phyloP scores from a whole-genome alignment of 2,329 filamentous ascomycete species.

The Botrytis tulipae region DNA sequence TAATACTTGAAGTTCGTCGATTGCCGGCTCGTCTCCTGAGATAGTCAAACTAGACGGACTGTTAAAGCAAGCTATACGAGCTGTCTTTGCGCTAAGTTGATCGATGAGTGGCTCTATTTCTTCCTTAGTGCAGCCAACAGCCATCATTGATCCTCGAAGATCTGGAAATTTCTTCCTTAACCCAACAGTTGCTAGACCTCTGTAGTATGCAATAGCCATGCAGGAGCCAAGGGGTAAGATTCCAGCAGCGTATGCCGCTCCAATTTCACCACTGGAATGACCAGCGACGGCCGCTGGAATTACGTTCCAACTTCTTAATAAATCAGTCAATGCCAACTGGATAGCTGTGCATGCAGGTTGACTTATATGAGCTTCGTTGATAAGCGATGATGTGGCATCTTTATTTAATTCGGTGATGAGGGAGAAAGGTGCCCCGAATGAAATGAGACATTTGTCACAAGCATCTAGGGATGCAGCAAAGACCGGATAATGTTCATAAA shows the following conservation, averaged over 20 bases:
- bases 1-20: constrained; percentile 25
- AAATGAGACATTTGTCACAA: constrained; percentile 32
- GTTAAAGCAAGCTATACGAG: constrained; percentile 37
- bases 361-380: constrained; percentile 42
- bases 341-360: constrained; percentile 48
- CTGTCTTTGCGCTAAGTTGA: constrained; percentile 15
- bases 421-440: constrained; percentile 35
- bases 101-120: constrained; percentile 27
- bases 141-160: constrained; percentile 48
- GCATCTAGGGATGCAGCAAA: constrained; percentile 39
- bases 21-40: constrained; percentile 26
- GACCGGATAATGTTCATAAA: constrained; percentile 35
- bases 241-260: constrained; percentile 35
- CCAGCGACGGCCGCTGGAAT: constrained; percentile 33
- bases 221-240: constrained; percentile 28
- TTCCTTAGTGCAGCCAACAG: constrained; percentile 40
- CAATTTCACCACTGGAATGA: constrained; percentile 38
- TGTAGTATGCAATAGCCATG: constrained; percentile 35
- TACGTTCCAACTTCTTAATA: constrained; percentile 42
- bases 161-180: constrained; percentile 39
- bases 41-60: constrained; percentile 30
- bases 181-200: constrained; percentile 32
- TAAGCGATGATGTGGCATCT: constrained; percentile 37
- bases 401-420: constrained; percentile 38
- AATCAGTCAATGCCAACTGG: constrained; percentile 46